Percentiles rank a stretch among this genome's conserved stretches.
phyloP scores from a whole-genome alignment of 257 asterid genomes.

The Cruciata laevipes region DNA sequence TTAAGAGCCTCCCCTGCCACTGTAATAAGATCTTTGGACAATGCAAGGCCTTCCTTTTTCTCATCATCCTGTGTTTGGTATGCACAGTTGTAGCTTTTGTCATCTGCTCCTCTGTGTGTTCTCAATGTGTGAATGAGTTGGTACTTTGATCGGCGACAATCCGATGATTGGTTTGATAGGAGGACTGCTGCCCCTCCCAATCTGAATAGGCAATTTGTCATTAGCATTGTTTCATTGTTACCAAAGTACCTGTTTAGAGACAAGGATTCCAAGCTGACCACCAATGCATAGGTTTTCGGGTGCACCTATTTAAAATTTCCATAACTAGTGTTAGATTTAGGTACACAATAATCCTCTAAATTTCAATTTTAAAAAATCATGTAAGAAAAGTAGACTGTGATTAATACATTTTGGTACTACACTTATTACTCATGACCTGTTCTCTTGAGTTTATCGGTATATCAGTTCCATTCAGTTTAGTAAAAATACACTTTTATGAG shows the following conservation, averaged over 20 bases:
- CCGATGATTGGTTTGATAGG: constrained; percentile 23
- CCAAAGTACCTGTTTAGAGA: constrained; percentile 19
- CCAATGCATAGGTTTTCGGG: constrained; percentile 24
- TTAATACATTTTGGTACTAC: neutral
- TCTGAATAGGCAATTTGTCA: constrained; percentile 29
- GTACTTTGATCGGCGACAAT: constrained; percentile 18
- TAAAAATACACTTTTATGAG: too few relatives aligned
- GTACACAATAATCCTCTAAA: too few relatives aligned
- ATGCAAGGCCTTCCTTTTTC: constrained; percentile 11
- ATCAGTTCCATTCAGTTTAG: too few relatives aligned
- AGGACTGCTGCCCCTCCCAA: constrained; percentile 30
- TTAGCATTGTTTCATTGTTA: constrained; percentile 25
- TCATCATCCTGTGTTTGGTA: constrained; percentile 25
- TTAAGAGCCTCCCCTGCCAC: constrained; percentile 33
- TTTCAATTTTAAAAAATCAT: too few relatives aligned
- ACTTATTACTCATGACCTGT: too few relatives aligned
- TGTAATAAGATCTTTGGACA: constrained; percentile 21
- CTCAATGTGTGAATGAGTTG: constrained; percentile 23
- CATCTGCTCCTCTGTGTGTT: constrained; percentile 30
- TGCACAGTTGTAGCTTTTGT: constrained; percentile 20
- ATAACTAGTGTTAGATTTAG: too few relatives aligned
- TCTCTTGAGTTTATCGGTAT: too few relatives aligned
- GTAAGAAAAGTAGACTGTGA: too few relatives aligned
- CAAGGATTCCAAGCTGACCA: constrained; percentile 24
- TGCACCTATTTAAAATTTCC: constrained; percentile 15